These are phyloP conservation scores for Salix viminalis DNA, from an alignment of 345 rosid species.

Conservation along the genomic window DNA sequence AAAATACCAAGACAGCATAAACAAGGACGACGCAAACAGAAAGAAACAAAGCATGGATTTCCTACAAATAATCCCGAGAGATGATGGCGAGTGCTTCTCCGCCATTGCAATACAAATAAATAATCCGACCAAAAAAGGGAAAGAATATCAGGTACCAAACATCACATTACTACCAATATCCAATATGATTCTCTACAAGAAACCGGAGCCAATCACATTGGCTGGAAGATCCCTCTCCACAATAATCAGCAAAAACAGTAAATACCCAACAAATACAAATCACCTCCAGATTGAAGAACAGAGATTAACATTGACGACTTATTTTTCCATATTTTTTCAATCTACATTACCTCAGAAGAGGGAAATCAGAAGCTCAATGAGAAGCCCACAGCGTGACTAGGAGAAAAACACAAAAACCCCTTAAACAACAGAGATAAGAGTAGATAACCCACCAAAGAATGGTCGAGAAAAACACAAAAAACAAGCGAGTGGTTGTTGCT, in stretches of 20 bases:
- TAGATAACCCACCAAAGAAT: not conserved
- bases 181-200: not conserved
- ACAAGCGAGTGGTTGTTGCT: not conserved
- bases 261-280: not conserved
- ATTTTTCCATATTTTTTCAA: not conserved
- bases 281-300: not conserved
- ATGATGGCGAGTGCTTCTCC: constrained; percentile 43
- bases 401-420: not conserved
- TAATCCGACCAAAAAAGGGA: not conserved
- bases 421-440: not conserved
- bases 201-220: not conserved
- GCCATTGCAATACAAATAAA: constrained; percentile 37
- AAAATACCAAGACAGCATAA: constrained; percentile 68
- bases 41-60: constrained; percentile 52
- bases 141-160: not conserved
- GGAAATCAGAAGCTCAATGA: not conserved
- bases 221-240: not conserved
- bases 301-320: not conserved
- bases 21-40: constrained; percentile 33
- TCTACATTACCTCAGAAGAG: not conserved
- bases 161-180: not conserved
- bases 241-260: not conserved
- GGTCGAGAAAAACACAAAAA: no score
- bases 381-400: not conserved
- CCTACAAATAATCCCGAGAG: constrained; percentile 29